Conservation (phyloP, 176 grass and related monocot species). For the Alopecurus myosuroides region DNA sequence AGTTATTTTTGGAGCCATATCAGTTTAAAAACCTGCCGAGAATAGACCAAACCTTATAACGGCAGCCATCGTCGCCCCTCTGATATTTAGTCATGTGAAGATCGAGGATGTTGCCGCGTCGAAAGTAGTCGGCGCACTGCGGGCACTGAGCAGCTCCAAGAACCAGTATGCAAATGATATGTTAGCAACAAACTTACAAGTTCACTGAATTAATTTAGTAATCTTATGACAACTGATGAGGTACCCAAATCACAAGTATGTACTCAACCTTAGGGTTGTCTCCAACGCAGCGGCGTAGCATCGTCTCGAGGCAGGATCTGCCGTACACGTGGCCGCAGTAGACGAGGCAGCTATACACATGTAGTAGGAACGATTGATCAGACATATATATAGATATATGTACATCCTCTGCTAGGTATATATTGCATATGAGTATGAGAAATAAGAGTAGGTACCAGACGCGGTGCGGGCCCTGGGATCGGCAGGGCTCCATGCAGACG, state of each 20-base stretch:
- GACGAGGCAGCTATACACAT: neutral
- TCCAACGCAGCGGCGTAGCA: neutral
- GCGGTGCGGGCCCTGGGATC: neutral
- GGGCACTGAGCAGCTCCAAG: neutral
- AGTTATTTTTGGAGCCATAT: too few species aligned
- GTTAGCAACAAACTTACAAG: neutral
- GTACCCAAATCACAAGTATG: neutral
- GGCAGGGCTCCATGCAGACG: neutral
- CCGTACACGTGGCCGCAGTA: neutral
- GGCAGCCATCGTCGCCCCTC: neutral
- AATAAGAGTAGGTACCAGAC: neutral
- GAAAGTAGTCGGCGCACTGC: neutral
- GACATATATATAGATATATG: neutral
- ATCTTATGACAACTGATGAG: neutral
- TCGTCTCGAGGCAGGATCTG: neutral
- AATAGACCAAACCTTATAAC: neutral
- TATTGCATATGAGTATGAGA: too few species aligned
- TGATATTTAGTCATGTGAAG: neutral
- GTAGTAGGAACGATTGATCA: neutral
- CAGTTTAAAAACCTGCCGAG: too few species aligned
- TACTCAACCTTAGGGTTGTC: neutral
- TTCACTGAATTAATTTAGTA: neutral
- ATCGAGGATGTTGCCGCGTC: neutral
- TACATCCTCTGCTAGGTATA: neutral
- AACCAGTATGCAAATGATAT: neutral